A percentile compares a stretch with the other conserved stretches of the same genome.
phyloP scores from a whole-genome alignment of 1,284 basidiomycete genomes.

The Mycena citricolor region DNA sequence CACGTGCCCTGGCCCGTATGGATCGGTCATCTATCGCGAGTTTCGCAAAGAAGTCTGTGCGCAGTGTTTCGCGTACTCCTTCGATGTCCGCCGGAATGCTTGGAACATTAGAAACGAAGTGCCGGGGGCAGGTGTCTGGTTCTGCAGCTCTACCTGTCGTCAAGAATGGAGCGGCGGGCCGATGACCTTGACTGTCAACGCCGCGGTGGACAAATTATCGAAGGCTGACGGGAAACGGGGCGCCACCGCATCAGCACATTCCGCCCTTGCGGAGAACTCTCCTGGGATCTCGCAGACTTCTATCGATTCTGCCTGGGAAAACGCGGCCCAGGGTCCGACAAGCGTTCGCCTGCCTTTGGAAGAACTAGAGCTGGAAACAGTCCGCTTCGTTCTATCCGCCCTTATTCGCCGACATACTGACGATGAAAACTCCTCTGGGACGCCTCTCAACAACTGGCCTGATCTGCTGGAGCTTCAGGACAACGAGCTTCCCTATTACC shows the following conservation, averaged over 20 bases:
- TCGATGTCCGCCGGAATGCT: slow-evolving; percentile 41
- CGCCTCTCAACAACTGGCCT: slow-evolving; percentile 33
- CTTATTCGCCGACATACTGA: slow-evolving; percentile 43
- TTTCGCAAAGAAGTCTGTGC: slow-evolving; percentile 67
- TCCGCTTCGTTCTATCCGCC: slow-evolving; percentile 47
- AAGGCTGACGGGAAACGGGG: slow-evolving; percentile 15
- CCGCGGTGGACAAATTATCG: slow-evolving; percentile 14
- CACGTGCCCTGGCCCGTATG: slow-evolving; percentile 44
- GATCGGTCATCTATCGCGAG: slow-evolving; percentile 48
- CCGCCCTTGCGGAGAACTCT: too few species aligned
- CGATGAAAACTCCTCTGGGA: slow-evolving; percentile 23
- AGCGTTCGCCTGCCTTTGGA: slow-evolving; percentile 31
- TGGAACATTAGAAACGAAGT: slow-evolving; percentile 43
- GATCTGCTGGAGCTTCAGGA: slow-evolving; percentile 48
- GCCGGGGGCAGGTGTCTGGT: slow-evolving; percentile 48
- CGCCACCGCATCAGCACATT: slow-evolving; percentile 14
- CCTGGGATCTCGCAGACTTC: slow-evolving; percentile 32
- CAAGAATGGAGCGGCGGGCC: slow-evolving; percentile 36
- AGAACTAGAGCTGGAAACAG: slow-evolving; percentile 54
- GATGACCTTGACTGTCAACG: slow-evolving; percentile 8
- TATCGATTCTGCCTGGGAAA: slow-evolving; percentile 39
- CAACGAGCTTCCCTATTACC: slow-evolving; percentile 45
- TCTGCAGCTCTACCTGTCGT: slow-evolving; percentile 52
- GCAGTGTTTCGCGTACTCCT: slow-evolving; percentile 60
- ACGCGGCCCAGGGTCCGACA: slow-evolving; percentile 24